Conservation (phyloP, 2,329 filamentous ascomycete species). For the Botrytis squamosa region DNA sequence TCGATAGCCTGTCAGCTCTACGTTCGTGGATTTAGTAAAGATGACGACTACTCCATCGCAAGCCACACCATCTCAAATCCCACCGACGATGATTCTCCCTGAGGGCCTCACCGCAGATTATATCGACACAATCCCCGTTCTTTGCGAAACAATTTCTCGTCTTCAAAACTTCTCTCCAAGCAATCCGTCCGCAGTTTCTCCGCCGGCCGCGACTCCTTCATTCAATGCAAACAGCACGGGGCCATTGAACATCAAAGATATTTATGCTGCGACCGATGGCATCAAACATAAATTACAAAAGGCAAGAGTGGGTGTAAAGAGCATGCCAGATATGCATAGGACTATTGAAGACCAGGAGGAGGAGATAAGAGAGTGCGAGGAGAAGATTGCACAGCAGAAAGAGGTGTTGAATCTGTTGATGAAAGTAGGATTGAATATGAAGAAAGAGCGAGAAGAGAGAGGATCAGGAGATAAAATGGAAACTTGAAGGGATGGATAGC, state of each 20-base stretch:
- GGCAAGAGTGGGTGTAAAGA: slow-evolving; percentile 64
- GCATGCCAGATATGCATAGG: slow-evolving; percentile 68
- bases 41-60: slow-evolving; percentile 30
- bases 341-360: slow-evolving; percentile 66
- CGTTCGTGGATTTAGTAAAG: slow-evolving; percentile 16
- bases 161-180: slow-evolving; percentile 55
- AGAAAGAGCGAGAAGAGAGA: slow-evolving; percentile 39
- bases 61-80: slow-evolving; percentile 37
- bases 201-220: slow-evolving; percentile 38
- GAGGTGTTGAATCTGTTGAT: slow-evolving; percentile 55
- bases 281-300: slow-evolving; percentile 82
- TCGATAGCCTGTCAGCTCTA: slow-evolving; percentile 18
- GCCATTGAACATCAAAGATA: slow-evolving; percentile 59
- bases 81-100: slow-evolving; percentile 43
- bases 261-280: slow-evolving; percentile 73
- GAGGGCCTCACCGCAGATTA: slow-evolving; percentile 73
- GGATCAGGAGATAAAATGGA: slow-evolving; percentile 18
- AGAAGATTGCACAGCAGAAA: slow-evolving; percentile 60
- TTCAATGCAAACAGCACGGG: slow-evolving; percentile 39
- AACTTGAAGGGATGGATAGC: slow-evolving; percentile 7
- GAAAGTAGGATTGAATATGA: slow-evolving; percentile 48
- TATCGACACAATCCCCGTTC: slow-evolving; percentile 81
- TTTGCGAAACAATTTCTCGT: slow-evolving; percentile 74
- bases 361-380: slow-evolving; percentile 67
- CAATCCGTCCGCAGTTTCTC: slow-evolving; percentile 35